A percentile compares a stretch with the other conserved stretches of the same genome.
These are phyloP conservation scores for Sherardia arvensis DNA, from an alignment of 257 asterid species.

Conservation along the genomic window DNA sequence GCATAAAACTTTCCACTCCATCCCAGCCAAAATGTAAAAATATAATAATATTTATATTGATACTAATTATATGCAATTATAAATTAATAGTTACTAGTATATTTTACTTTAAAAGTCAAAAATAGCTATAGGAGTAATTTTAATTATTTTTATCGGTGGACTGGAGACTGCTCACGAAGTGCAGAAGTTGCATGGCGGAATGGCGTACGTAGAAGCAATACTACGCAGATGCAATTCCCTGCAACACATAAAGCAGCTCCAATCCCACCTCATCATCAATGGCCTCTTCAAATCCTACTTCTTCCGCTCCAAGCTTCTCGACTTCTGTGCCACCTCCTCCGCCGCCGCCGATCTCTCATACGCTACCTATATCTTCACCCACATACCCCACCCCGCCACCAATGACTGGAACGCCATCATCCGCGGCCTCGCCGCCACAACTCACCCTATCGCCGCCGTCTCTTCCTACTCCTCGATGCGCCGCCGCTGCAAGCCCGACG, in stretches of 20 bases:
- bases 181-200: conserved; percentile 9
- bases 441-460: conserved; percentile 52
- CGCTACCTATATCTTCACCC: conserved; percentile 51
- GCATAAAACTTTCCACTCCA: too few species aligned
- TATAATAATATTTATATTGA: too few species aligned
- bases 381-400: conserved; percentile 41
- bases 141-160: too few species aligned
- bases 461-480: conserved; percentile 49
- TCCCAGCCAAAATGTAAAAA: too few species aligned
- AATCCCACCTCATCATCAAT: conserved; percentile 59
- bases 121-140: too few species aligned
- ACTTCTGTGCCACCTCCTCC: conserved; percentile 47
- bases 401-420: conserved; percentile 94
- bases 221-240: conserved; percentile 46
- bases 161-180: too few species aligned
- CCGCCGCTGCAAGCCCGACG: conserved; percentile 66
- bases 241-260: conserved; percentile 51
- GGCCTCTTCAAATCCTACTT: conserved; percentile 44
- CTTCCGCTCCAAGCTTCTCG: conserved; percentile 67
- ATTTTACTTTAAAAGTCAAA: too few species aligned
- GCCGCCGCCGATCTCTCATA: conserved; percentile 42
- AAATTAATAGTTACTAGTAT: too few species aligned
- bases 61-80: too few species aligned
- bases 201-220: conserved; percentile 55
- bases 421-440: conserved; percentile 88